phyloP scores from a whole-genome alignment of 345 rosid genomes.

The Populus simonii region DNA sequence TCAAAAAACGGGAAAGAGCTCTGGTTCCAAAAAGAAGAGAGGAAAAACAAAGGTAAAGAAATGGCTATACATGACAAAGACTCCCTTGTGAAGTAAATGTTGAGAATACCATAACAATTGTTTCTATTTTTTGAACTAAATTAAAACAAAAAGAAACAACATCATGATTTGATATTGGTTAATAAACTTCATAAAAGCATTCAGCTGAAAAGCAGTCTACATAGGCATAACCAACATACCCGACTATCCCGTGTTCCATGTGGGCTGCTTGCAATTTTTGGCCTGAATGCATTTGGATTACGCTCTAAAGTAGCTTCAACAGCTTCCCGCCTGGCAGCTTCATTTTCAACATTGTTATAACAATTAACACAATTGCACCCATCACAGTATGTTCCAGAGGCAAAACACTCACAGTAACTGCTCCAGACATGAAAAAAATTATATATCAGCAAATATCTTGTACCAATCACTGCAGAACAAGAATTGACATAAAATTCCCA shows the following conservation, averaged over 20 bases:
- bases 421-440: constrained; percentile 15
- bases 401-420: constrained; percentile 99
- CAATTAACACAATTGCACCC: constrained; percentile 97
- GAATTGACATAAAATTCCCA: not conserved
- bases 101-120: not conserved
- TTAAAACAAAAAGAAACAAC: not conserved
- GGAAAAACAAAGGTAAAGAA: not conserved
- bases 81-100: not conserved
- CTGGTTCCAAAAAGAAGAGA: not conserved
- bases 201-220: not conserved
- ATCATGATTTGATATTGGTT: not conserved
- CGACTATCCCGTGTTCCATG: constrained; percentile 67
- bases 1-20: not conserved
- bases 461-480: not conserved
- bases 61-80: not conserved
- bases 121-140: too few relatives aligned
- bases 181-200: not conserved
- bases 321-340: constrained; percentile 87
- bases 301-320: constrained; percentile 92
- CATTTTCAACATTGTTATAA: constrained; percentile 89
- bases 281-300: constrained; percentile 96
- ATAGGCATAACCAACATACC: constrained; percentile 38
- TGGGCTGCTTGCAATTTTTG: constrained; percentile 97
- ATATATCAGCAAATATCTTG: constrained; percentile 3
- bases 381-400: constrained; percentile 94